These are phyloP conservation scores for Melanogaster broomeanus DNA, from an alignment of 768 basidiomycete species.

Conservation along the genomic window DNA sequence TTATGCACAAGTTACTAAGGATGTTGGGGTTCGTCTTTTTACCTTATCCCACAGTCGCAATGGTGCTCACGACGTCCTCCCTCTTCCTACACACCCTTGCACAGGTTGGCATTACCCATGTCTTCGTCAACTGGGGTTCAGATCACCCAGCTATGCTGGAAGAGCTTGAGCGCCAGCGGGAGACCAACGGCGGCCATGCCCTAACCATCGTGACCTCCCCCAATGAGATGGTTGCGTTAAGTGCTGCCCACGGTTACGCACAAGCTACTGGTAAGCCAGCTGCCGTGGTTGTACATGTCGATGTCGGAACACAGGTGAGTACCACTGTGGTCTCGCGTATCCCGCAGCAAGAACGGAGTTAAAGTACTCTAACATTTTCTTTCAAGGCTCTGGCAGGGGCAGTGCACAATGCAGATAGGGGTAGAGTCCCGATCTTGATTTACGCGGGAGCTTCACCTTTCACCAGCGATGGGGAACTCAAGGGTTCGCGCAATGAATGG, in stretches of 20 bases:
- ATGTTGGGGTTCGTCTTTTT: background rate
- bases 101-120: constrained; percentile 63
- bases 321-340: background rate
- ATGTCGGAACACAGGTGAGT: constrained; percentile 65
- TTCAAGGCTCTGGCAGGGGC: constrained; percentile 65
- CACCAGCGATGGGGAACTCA: constrained; percentile 54
- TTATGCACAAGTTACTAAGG: too few species aligned
- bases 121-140: constrained; percentile 79
- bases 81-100: constrained; percentile 59
- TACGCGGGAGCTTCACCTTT: constrained; percentile 73
- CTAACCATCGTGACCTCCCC: constrained; percentile 65
- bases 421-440: constrained; percentile 64
- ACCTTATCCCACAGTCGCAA: background rate
- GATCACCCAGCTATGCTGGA: constrained; percentile 75
- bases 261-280: constrained; percentile 67
- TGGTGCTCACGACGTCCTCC: constrained; percentile 62
- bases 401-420: constrained; percentile 68
- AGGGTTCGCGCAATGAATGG: constrained; percentile 70
- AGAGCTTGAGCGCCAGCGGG: constrained; percentile 60
- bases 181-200: constrained; percentile 34
- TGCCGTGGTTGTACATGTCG: constrained; percentile 74
- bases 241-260: constrained; percentile 70
- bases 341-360: background rate
- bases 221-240: constrained; percentile 76
- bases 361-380: background rate